phyloP scores from a whole-genome alignment of 352 stramenopile genomes.

The Discostella stelligera region DNA sequence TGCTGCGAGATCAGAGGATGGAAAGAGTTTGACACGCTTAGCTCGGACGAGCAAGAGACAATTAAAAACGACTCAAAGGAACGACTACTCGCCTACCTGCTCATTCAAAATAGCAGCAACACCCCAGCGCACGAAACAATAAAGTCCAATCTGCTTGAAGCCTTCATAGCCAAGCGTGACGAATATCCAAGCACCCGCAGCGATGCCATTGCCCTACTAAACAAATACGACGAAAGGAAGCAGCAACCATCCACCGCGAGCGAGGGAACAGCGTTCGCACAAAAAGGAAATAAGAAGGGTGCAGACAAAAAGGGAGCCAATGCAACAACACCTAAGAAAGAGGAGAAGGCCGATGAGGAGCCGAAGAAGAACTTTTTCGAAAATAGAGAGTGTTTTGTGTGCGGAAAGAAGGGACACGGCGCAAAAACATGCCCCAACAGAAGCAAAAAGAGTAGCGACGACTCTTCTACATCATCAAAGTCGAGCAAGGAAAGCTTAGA shows the following conservation, averaged over 20 bases:
- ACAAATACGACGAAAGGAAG: neutral
- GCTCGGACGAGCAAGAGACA: neutral
- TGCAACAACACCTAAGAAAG: too few relatives aligned
- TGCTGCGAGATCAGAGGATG: neutral
- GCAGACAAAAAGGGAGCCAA: neutral
- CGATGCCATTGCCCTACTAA: neutral
- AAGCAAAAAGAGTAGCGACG: neutral
- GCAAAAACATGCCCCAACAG: neutral
- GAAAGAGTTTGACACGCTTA: neutral
- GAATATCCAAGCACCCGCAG: neutral
- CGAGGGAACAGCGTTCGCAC: constrained; percentile 3
- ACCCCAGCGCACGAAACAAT: neutral
- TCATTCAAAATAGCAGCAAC: too few relatives aligned
- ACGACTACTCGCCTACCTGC: too few relatives aligned
- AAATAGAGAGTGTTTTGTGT: neutral
- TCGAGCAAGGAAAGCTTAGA: neutral
- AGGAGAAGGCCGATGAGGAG: neutral
- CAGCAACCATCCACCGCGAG: neutral
- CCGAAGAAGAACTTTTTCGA: neutral
- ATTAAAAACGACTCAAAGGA: neutral
- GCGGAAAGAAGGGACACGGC: constrained; percentile 5
- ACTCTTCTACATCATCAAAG: neutral
- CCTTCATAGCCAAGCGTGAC: neutral
- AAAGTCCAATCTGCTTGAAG: neutral
- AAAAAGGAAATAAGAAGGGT: constrained; percentile 5